Conservation (phyloP, 2,329 filamentous ascomycete genomes). For the Colletotrichum liaoningense region DNA sequence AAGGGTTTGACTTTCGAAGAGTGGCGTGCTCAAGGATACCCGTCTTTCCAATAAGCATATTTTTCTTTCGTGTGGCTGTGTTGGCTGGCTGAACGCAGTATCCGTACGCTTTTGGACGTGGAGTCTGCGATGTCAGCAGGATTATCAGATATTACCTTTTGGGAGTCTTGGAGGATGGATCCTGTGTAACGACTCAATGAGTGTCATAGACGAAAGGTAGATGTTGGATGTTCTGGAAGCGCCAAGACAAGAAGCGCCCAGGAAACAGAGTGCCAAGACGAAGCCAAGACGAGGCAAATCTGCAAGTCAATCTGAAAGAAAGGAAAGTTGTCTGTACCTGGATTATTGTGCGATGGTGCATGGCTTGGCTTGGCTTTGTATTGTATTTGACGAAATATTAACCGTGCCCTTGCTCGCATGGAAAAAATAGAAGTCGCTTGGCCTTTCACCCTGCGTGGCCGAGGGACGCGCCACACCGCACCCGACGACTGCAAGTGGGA, state of each 20-base stretch:
- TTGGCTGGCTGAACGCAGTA: not conserved
- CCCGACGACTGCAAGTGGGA: not conserved
- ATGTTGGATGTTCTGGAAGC: not conserved
- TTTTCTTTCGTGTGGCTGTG: not conserved
- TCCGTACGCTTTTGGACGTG: not conserved
- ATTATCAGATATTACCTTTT: not conserved
- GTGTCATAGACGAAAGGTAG: not conserved
- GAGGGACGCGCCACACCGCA: constrained; percentile 2
- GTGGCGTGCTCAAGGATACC: constrained; percentile 42
- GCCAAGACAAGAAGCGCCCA: not conserved
- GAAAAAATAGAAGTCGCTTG: not conserved
- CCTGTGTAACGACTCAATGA: not conserved
- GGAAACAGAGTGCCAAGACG: not conserved
- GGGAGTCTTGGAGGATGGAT: not conserved
- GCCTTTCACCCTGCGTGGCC: not conserved
- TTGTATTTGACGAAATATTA: constrained; percentile 8
- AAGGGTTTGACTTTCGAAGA: constrained; percentile 47
- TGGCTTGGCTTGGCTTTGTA: constrained; percentile 20
- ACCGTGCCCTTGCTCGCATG: constrained; percentile 21
- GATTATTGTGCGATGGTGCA: constrained; percentile 13
- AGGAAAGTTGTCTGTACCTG: constrained; percentile 13
- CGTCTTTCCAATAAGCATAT: constrained; percentile 22
- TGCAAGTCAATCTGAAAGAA: constrained; percentile 16
- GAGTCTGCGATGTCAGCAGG: not conserved
- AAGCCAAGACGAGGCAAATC: constrained; percentile 1